A percentile compares a stretch with the other conserved stretches of the same genome.
phyloP scores from a whole-genome alignment of 441 rosid species.

The Mallotus japonicus region DNA sequence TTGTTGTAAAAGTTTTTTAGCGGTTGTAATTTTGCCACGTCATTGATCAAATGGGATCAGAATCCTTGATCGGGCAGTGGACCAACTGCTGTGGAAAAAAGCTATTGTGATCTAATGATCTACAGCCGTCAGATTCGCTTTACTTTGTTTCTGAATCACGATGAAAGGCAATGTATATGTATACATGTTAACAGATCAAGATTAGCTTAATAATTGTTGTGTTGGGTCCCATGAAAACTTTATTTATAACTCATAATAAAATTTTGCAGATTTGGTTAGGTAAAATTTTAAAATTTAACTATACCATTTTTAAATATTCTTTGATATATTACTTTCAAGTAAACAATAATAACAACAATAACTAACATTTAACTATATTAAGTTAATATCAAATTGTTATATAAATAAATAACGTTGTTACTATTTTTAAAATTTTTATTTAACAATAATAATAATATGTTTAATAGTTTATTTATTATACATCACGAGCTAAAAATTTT shows the following conservation, averaged over 20 bases:
- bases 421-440: too few relatives aligned
- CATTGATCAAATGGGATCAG: background rate
- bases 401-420: too few relatives aligned
- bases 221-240: background rate
- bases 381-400: too few relatives aligned
- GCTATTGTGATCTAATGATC: background rate
- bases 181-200: background rate
- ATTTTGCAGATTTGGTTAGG: background rate
- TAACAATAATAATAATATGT: too few relatives aligned
- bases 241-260: background rate
- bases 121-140: background rate
- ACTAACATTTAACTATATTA: too few relatives aligned
- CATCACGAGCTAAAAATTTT: too few relatives aligned
- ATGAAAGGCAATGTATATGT: background rate
- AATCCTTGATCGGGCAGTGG: background rate
- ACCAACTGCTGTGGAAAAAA: background rate
- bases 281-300: background rate
- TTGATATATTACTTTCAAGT: too few relatives aligned
- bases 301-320: too few relatives aligned
- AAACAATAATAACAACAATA: too few relatives aligned
- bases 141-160: background rate
- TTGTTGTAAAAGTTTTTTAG: too few relatives aligned
- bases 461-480: too few relatives aligned
- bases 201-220: background rate
- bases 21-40: constrained; percentile 19